Percentiles rank a stretch among this genome's conserved stretches.
Conservation (phyloP, 805 yeast genomes). For the Pichia rugopelliculosa region DNA sequence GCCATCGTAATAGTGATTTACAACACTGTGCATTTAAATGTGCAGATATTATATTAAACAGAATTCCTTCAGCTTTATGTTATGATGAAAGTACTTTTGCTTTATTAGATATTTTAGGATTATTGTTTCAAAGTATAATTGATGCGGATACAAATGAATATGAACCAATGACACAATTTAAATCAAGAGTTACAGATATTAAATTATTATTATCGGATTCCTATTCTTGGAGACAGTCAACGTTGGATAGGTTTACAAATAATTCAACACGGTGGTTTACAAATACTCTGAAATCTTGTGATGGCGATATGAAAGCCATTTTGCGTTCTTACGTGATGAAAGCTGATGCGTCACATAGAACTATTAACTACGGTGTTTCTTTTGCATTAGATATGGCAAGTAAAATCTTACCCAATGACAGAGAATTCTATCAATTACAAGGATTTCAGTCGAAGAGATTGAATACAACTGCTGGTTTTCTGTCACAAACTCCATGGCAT, state of each 20-base stretch:
- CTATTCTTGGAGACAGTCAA: conserved; percentile 62
- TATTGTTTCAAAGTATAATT: conserved; percentile 69
- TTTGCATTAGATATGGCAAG: conserved; percentile 91
- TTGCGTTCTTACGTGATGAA: conserved; percentile 66
- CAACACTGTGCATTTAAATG: conserved; percentile 77
- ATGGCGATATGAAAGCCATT: conserved; percentile 69
- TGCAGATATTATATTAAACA: conserved; percentile 57
- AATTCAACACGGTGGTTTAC: conserved; percentile 64
- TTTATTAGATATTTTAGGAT: conserved; percentile 69
- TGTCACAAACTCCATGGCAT: conserved; percentile 74
- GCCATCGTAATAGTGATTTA: conserved; percentile 67
- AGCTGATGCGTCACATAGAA: conserved; percentile 19
- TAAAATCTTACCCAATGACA: conserved; percentile 53
- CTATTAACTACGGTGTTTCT: conserved; percentile 71
- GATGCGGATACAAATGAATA: conserved; percentile 82
- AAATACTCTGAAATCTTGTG: conserved; percentile 47
- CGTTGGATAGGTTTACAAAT: conserved; percentile 52
- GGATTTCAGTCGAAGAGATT: conserved; percentile 28
- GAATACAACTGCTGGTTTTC: conserved; percentile 62
- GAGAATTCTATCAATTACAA: conserved; percentile 48
- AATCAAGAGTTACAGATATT: conserved; percentile 37
- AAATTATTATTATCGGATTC: conserved; percentile 63
- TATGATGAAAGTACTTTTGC: conserved; percentile 67
- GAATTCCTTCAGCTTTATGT: conserved; percentile 73
- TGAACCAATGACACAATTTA: conserved; percentile 70